These are phyloP conservation scores for Fusarium sp. DNA, from an alignment of 2,329 filamentous ascomycete species.

Conservation along the genomic window DNA sequence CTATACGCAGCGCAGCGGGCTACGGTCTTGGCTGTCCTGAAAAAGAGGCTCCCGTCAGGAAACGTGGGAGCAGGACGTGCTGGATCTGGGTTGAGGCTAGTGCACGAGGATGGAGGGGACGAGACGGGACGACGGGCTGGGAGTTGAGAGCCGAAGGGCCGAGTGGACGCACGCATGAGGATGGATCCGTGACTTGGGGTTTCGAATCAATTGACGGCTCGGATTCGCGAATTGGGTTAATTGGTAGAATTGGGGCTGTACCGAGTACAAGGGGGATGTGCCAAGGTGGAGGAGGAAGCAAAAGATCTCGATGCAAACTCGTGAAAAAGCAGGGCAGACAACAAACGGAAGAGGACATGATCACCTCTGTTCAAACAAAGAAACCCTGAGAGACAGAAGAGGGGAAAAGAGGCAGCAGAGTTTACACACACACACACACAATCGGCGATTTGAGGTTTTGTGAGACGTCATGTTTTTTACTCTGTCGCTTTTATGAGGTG, in stretches of 20 bases:
- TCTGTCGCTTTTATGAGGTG: not conserved
- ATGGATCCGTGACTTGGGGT: not conserved
- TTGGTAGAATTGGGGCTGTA: not conserved
- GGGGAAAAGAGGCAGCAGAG: not conserved
- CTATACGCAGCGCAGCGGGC: not conserved
- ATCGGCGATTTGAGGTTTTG: constrained; percentile 1
- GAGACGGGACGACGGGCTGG: not conserved
- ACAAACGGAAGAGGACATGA: constrained; percentile 10
- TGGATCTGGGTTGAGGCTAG: constrained; percentile 5
- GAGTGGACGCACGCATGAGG: not conserved
- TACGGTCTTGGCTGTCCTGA: not conserved
- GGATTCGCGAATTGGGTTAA: not conserved
- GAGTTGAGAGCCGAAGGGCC: not conserved
- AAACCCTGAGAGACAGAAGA: not conserved
- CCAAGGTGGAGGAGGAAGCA: not conserved
- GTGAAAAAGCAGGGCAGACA: not conserved
- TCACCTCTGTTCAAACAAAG: not conserved
- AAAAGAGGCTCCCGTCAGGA: not conserved
- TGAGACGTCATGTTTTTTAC: not conserved
- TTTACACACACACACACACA: not conserved
- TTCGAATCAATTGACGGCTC: not conserved
- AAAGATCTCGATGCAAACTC: not conserved
- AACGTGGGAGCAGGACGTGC: constrained; percentile 1
- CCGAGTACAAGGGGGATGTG: not conserved
- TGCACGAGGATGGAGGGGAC: not conserved